Evolutionary conservation across 2,329 filamentous ascomycete species (phyloP).

Genomic region (Emericellopsis atlantica): DNA sequence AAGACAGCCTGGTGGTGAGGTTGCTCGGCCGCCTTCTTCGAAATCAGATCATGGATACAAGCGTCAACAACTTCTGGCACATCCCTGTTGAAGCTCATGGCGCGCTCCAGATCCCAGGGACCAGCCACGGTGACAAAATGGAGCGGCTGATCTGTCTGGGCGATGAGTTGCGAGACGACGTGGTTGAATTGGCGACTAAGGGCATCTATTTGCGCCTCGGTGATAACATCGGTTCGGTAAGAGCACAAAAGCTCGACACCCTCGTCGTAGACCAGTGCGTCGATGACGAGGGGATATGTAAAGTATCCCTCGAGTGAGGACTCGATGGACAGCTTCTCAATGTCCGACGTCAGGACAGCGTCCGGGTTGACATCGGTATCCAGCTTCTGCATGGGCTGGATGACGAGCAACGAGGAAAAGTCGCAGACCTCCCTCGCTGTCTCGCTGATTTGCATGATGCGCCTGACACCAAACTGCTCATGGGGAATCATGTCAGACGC

Average conservation of each 20-base stretch:
- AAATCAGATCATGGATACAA: conserved; percentile 4
- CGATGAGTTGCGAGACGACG: background rate
- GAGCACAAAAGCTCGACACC: conserved; percentile 1
- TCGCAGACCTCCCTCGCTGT: conserved; percentile 6
- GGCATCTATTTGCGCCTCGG: background rate
- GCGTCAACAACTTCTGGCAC: background rate
- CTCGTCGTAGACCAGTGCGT: background rate
- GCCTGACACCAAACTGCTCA: conserved; percentile 11
- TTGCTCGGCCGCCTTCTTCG: background rate
- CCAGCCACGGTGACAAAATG: background rate
- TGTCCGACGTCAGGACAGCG: background rate
- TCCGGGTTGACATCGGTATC: conserved; percentile 9
- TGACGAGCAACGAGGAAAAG: conserved; percentile 9
- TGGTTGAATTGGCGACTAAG: background rate
- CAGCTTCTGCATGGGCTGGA: conserved; percentile 4
- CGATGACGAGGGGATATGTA: conserved; percentile 1
- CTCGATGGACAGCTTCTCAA: background rate
- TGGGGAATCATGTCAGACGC: conserved; percentile 8
- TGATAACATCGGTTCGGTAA: conserved; percentile 1
- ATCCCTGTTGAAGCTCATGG: conserved; percentile 20
- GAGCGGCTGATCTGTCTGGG: background rate
- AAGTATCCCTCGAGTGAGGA: conserved; percentile 1
- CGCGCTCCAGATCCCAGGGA: conserved; percentile 1
- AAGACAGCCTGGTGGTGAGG: conserved; percentile 5
- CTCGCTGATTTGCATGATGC: conserved; percentile 7